These are phyloP conservation scores for Pterocarpus santalinus DNA, from an alignment of 306 rosid genomes.

Conservation along the genomic window DNA sequence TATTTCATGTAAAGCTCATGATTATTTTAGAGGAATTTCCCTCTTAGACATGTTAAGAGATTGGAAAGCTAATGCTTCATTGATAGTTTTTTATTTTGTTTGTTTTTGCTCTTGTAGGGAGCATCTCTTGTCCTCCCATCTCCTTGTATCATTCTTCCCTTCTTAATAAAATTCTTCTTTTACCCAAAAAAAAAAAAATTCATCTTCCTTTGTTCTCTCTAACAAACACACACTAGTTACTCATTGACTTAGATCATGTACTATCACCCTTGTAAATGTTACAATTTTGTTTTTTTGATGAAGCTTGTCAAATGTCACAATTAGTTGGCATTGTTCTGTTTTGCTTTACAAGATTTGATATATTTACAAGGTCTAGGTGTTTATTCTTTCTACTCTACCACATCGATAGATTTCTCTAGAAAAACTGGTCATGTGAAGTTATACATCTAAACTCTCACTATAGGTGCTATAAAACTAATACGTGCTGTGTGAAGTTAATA, in stretches of 20 bases:
- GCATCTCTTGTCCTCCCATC: no score
- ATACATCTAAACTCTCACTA: conserved; percentile 16
- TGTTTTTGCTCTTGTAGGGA: no score
- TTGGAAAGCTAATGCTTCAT: no score
- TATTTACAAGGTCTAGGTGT: neutral
- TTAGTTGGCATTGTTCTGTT: conserved; percentile 20
- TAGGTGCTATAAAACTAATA: conserved; percentile 18
- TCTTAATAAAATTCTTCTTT: no score
- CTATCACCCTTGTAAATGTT: neutral
- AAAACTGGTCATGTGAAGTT: conserved; percentile 12
- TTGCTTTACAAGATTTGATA: conserved; percentile 5
- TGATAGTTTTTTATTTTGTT: no score
- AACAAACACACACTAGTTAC: conserved; percentile 3
- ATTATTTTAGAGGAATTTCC: no score
- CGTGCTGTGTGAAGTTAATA: conserved; percentile 22
- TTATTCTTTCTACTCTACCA: conserved; percentile 14
- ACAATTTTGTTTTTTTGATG: no score
- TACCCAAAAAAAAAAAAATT: no score
- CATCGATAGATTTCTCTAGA: conserved; percentile 2
- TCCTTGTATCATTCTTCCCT: no score
- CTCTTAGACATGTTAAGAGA: no score
- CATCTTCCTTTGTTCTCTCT: no score
- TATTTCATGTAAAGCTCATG: no score
- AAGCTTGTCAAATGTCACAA: neutral
- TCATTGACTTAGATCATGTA: conserved; percentile 3